Percentiles rank a stretch among this genome's conserved stretches.
Evolutionary conservation across 768 basidiomycete species (phyloP).

Genomic region (Leccinum boreale): DNA sequence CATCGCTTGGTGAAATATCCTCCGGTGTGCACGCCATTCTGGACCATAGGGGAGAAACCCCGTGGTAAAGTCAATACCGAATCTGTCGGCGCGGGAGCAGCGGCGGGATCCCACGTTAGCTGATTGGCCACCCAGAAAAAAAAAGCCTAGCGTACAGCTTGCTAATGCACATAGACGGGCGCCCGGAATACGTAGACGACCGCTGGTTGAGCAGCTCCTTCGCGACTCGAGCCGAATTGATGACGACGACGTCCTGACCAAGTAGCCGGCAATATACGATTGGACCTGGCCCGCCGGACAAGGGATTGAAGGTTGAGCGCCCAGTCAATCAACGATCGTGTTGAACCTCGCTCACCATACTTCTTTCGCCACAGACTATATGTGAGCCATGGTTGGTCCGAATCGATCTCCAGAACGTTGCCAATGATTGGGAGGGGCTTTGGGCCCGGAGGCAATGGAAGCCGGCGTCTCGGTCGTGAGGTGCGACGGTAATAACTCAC

Average conservation of each 20-base stretch:
- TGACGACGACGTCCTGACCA: constrained; percentile 25
- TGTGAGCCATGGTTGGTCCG: constrained; percentile 24
- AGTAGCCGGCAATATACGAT: constrained; percentile 28
- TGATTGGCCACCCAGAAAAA: neutral
- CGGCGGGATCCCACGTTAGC: neutral
- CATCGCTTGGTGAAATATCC: constrained; percentile 27
- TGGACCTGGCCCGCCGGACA: constrained; percentile 16
- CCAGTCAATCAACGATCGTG: neutral
- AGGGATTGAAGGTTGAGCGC: neutral
- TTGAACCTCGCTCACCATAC: constrained; percentile 20
- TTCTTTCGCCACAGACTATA: constrained; percentile 27
- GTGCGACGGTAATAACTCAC: constrained; percentile 5
- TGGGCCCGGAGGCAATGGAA: constrained; percentile 24
- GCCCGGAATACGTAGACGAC: constrained; percentile 28
- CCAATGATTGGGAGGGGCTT: constrained; percentile 22
- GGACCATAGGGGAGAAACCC: constrained; percentile 29
- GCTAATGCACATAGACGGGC: constrained; percentile 17
- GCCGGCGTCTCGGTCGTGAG: constrained; percentile 3
- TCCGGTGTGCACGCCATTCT: constrained; percentile 28
- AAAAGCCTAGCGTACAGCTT: constrained; percentile 19
- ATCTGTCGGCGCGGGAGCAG: constrained; percentile 8
- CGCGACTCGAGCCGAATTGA: constrained; percentile 26
- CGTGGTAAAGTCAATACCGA: constrained; percentile 29
- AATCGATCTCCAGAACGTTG: constrained; percentile 23
- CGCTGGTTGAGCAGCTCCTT: constrained; percentile 29